A percentile compares a stretch with the other conserved stretches of the same genome.
These are phyloP conservation scores for Megacollybia marginata DNA, from an alignment of 768 basidiomycete species.

Conservation along the genomic window DNA sequence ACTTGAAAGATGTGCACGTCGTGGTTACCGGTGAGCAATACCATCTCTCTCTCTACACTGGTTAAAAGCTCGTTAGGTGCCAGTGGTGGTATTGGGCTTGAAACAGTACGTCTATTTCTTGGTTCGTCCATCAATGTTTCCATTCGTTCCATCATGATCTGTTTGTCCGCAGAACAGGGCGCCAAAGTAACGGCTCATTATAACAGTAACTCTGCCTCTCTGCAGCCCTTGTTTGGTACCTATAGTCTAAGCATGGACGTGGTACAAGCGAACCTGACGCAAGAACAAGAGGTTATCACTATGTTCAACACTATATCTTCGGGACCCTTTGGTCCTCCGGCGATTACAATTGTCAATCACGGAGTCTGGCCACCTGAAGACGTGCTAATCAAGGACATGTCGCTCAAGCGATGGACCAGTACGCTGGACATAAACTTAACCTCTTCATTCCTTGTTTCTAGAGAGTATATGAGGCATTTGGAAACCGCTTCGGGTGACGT, in stretches of 20 bases:
- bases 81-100: constrained; percentile 69
- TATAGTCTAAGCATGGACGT: constrained; percentile 25
- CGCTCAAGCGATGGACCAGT: constrained; percentile 53
- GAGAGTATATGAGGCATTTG: constrained; percentile 50
- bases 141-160: not conserved
- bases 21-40: constrained; percentile 50
- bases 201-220: constrained; percentile 39
- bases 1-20: constrained; percentile 53
- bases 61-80: constrained; percentile 39
- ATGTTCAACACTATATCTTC: constrained; percentile 38
- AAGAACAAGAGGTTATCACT: constrained; percentile 42
- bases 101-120: constrained; percentile 48
- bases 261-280: constrained; percentile 52
- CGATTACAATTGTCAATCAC: constrained; percentile 58
- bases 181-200: constrained; percentile 70
- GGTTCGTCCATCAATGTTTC: constrained; percentile 33
- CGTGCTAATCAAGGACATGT: constrained; percentile 47
- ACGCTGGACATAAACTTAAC: constrained; percentile 62
- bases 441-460: constrained; percentile 57
- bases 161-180: constrained; percentile 57
- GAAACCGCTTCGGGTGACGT: constrained; percentile 26
- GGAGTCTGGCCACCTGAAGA: constrained; percentile 41
- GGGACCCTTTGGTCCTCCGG: constrained; percentile 40
- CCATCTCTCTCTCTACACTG: not conserved
- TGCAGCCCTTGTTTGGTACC: constrained; percentile 31